Percentiles rank a stretch among this genome's conserved stretches.
These are phyloP conservation scores for Solanum commersonii DNA, from an alignment of 257 asterid genomes.

Conservation along the genomic window DNA sequence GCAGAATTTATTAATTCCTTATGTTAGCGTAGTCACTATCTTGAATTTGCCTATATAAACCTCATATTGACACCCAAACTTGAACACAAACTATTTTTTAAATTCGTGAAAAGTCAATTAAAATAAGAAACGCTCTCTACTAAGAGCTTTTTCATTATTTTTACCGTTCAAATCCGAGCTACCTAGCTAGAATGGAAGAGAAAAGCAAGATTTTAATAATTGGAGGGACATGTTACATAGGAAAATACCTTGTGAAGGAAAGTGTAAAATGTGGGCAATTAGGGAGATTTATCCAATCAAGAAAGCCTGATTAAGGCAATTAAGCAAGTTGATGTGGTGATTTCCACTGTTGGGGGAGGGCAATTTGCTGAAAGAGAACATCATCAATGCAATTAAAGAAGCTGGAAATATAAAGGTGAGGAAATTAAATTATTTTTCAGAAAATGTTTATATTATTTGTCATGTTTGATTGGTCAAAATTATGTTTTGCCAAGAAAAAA, in stretches of 20 bases:
- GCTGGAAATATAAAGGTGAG: constrained; percentile 26
- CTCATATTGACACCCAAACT: not conserved
- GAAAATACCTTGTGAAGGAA: constrained; percentile 8
- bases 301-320: constrained; percentile 14
- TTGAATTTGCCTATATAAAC: not conserved
- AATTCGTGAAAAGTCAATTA: not conserved
- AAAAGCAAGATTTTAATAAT: constrained; percentile 26
- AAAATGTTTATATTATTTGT: too few relatives aligned
- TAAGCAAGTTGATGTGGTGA: constrained; percentile 32
- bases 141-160: not conserved
- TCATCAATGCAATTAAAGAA: constrained; percentile 22
- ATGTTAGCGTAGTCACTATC: not conserved
- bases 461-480: too few relatives aligned
- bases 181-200: not conserved
- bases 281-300: constrained; percentile 23
- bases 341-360: constrained; percentile 7
- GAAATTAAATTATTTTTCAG: not conserved
- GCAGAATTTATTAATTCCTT: not conserved
- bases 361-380: constrained; percentile 7
- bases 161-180: too few relatives aligned
- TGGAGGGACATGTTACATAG: constrained; percentile 18
- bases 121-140: too few relatives aligned
- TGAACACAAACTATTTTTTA: not conserved
- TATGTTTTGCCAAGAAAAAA: too few relatives aligned
- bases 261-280: constrained; percentile 7